Evolutionary conservation across 2,329 filamentous ascomycete species (phyloP).

Genomic region (Diaporthe destruens): DNA sequence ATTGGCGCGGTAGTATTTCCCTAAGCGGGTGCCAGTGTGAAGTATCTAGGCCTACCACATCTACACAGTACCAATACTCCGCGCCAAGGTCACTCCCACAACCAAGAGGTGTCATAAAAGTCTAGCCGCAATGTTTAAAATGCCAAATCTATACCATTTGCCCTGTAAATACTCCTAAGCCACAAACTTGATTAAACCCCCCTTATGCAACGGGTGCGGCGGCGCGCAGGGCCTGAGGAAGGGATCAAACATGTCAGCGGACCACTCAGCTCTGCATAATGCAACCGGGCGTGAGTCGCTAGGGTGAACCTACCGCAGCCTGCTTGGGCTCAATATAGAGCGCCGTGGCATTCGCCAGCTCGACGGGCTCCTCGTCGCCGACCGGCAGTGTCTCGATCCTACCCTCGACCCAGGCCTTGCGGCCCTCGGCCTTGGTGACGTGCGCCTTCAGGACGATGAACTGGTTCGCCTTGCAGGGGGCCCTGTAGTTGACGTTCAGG

Average conservation of each 20-base stretch:
- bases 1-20: background rate
- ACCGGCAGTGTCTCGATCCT: conserved; percentile 82
- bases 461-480: conserved; percentile 79
- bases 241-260: conserved; percentile 11
- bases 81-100: conserved; percentile 11
- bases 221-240: conserved; percentile 31
- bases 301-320: conserved; percentile 72
- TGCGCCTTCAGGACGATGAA: conserved; percentile 84
- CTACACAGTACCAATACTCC: background rate
- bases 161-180: conserved; percentile 24
- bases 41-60: background rate
- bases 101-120: background rate
- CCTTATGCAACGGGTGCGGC: conserved; percentile 22
- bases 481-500: conserved; percentile 84
- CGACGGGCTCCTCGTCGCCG: conserved; percentile 71
- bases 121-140: conserved; percentile 4
- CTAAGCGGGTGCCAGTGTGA: background rate
- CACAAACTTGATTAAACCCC: conserved; percentile 32
- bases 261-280: background rate
- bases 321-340: conserved; percentile 91
- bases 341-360: conserved; percentile 85
- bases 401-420: conserved; percentile 95
- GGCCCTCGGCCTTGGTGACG: conserved; percentile 87
- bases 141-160: conserved; percentile 14
- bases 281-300: background rate